These are phyloP conservation scores for Dothidotthia symphoricarpi DNA, from an alignment of 2,329 filamentous ascomycete genomes.

Conservation along the genomic window DNA sequence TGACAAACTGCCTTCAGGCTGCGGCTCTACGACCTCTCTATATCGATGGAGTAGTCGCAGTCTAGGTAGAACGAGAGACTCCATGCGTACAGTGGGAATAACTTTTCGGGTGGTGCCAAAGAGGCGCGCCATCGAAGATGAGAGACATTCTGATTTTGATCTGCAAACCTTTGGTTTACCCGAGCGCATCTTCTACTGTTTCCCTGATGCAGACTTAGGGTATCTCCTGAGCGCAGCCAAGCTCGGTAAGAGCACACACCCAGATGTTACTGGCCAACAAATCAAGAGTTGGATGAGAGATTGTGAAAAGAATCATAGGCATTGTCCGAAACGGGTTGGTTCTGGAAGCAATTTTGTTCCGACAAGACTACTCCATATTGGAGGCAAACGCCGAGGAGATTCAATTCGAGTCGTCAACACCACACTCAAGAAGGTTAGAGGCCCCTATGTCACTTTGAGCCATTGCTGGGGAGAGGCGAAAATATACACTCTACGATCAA, in stretches of 20 bases:
- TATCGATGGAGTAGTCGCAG: slow-evolving; percentile 1
- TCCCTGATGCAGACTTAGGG: slow-evolving; percentile 3
- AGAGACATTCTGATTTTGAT: too few relatives aligned
- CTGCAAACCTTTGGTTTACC: slow-evolving; percentile 4
- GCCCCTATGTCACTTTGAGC: slow-evolving; percentile 21
- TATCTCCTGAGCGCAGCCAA: slow-evolving; percentile 1
- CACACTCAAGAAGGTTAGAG: slow-evolving; percentile 3
- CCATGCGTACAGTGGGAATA: neutral
- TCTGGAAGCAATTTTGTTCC: slow-evolving; percentile 4
- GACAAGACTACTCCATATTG: slow-evolving; percentile 2
- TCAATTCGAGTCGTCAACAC: slow-evolving; percentile 9
- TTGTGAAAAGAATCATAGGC: slow-evolving; percentile 6
- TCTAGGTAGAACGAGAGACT: slow-evolving; percentile 1
- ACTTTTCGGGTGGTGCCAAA: slow-evolving; percentile 2
- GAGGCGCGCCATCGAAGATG: too few relatives aligned
- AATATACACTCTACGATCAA: neutral
- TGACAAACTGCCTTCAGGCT: neutral
- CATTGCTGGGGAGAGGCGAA: too few relatives aligned
- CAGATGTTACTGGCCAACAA: slow-evolving; percentile 2
- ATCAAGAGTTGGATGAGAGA: slow-evolving; percentile 8
- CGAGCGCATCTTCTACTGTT: slow-evolving; percentile 7
- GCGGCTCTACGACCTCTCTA: neutral
- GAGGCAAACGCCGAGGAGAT: slow-evolving; percentile 3
- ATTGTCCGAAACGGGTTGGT: slow-evolving; percentile 8
- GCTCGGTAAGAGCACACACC: slow-evolving; percentile 5